These are phyloP conservation scores for Lipomyces starkeyi DNA, from an alignment of 805 yeast genomes.

Conservation along the genomic window DNA sequence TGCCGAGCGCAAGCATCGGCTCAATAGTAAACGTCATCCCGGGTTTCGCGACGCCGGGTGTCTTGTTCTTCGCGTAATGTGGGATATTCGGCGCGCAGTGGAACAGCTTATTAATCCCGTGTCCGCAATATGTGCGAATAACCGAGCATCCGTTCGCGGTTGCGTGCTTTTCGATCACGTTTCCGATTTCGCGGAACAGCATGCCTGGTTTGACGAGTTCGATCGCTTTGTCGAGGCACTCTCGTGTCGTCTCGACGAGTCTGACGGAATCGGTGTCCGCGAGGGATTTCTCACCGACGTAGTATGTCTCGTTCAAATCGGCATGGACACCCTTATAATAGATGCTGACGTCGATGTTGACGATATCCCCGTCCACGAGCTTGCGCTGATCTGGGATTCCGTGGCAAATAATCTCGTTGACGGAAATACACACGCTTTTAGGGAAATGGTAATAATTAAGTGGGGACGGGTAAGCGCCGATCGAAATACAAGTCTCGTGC, in stretches of 20 bases:
- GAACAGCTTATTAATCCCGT: slow-evolving; percentile 85
- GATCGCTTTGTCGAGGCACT: slow-evolving; percentile 83
- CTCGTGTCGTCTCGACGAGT: slow-evolving; percentile 90
- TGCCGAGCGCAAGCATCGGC: slow-evolving; percentile 92
- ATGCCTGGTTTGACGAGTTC: slow-evolving; percentile 87
- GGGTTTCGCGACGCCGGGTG: slow-evolving; percentile 90
- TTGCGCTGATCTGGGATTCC: slow-evolving; percentile 94
- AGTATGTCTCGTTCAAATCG: slow-evolving; percentile 94
- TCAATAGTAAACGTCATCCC: slow-evolving; percentile 97
- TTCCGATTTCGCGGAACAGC: slow-evolving; percentile 84
- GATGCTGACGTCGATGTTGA: slow-evolving; percentile 86
- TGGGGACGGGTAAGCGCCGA: slow-evolving; percentile 94
- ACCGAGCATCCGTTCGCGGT: slow-evolving; percentile 78
- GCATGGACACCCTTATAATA: slow-evolving; percentile 90
- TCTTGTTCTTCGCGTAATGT: slow-evolving; percentile 92
- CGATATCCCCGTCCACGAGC: slow-evolving; percentile 90
- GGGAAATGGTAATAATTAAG: slow-evolving; percentile 93
- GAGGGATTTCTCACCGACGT: slow-evolving; percentile 88
- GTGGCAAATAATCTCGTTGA: slow-evolving; percentile 95
- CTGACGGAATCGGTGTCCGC: slow-evolving; percentile 82
- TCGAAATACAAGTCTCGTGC: slow-evolving; percentile 84
- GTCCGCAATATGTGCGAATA: slow-evolving; percentile 91
- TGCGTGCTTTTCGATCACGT: slow-evolving; percentile 86
- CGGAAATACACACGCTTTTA: slow-evolving; percentile 88
- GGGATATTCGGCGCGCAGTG: slow-evolving; percentile 93